Evolutionary conservation across 805 yeast species (phyloP).

Genomic region (Starmera pachycereana): DNA sequence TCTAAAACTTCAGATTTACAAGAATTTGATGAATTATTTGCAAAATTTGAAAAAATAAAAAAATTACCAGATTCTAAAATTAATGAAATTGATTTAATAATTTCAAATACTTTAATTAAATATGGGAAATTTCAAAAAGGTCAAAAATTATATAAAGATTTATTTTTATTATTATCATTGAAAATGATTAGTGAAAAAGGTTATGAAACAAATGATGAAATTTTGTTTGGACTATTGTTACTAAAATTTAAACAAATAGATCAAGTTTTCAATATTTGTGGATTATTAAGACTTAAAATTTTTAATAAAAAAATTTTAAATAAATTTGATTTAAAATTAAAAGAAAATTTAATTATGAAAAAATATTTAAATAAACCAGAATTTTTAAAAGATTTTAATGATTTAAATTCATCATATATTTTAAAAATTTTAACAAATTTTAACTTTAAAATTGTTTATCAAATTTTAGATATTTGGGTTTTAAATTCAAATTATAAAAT

Average conservation of each 20-base stretch:
- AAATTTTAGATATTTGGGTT: constrained; percentile 12
- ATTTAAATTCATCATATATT: constrained; percentile 3
- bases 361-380: constrained; percentile 6
- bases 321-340: constrained; percentile 12
- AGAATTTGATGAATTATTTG: constrained; percentile 26
- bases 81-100: constrained; percentile 18
- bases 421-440: constrained; percentile 6
- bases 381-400: constrained; percentile 4
- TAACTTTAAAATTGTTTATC: constrained; percentile 5
- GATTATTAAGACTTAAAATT: constrained; percentile 7
- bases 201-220: constrained; percentile 24
- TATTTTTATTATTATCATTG: constrained; percentile 21
- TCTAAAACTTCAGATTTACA: constrained; percentile 21
- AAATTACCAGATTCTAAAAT: constrained; percentile 21
- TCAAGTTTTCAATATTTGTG: constrained; percentile 10
- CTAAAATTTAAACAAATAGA: constrained; percentile 14
- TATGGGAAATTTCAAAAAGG: constrained; percentile 9
- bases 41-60: constrained; percentile 19
- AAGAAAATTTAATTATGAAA: constrained; percentile 6
- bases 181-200: constrained; percentile 27
- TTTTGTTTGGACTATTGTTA: constrained; percentile 17
- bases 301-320: constrained; percentile 6
- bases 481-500: constrained; percentile 25
- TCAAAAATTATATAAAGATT: constrained; percentile 8
- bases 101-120: constrained; percentile 6